phyloP scores from a whole-genome alignment of 805 yeast species.

The Monosporozyma unispora region DNA sequence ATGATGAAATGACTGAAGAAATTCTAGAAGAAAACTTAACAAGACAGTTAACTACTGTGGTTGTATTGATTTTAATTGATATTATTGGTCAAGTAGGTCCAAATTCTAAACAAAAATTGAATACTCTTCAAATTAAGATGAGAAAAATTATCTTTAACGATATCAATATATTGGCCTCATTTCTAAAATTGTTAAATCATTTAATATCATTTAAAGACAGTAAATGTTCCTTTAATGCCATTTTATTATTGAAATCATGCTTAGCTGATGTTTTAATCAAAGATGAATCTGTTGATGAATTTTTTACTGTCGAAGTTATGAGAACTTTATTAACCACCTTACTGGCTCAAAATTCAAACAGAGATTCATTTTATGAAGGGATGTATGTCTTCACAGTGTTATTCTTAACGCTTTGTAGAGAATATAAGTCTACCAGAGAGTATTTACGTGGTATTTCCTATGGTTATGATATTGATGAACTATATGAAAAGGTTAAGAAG shows the following conservation, averaged over 20 bases:
- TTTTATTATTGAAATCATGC: conserved; percentile 67
- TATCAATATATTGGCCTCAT: conserved; percentile 64
- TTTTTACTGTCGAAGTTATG: conserved; percentile 42
- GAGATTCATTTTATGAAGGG: conserved; percentile 85
- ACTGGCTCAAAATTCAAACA: conserved; percentile 63
- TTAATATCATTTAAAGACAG: conserved; percentile 79
- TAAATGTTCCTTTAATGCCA: conserved; percentile 85
- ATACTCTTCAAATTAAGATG: conserved; percentile 55
- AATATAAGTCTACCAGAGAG: conserved; percentile 57
- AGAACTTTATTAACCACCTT: conserved; percentile 62
- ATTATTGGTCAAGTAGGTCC: conserved; percentile 71
- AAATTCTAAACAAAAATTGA: conserved; percentile 30
- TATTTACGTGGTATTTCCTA: conserved; percentile 47
- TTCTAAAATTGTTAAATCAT: conserved; percentile 64
- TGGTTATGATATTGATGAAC: conserved; percentile 49
- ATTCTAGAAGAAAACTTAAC: conserved; percentile 96
- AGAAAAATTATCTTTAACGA: conserved; percentile 58
- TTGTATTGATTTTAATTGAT: conserved; percentile 79
- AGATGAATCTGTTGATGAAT: conserved; percentile 68
- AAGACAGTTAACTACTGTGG: conserved; percentile 87
- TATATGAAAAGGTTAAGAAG: conserved; percentile 54
- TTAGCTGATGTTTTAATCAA: conserved; percentile 58
- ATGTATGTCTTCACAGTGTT: conserved; percentile 79
- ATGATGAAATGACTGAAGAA: conserved; percentile 85
- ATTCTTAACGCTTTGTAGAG: conserved; percentile 65